phyloP scores from a whole-genome alignment of 176 grass and related monocot species.

The Carex scoparia region DNA sequence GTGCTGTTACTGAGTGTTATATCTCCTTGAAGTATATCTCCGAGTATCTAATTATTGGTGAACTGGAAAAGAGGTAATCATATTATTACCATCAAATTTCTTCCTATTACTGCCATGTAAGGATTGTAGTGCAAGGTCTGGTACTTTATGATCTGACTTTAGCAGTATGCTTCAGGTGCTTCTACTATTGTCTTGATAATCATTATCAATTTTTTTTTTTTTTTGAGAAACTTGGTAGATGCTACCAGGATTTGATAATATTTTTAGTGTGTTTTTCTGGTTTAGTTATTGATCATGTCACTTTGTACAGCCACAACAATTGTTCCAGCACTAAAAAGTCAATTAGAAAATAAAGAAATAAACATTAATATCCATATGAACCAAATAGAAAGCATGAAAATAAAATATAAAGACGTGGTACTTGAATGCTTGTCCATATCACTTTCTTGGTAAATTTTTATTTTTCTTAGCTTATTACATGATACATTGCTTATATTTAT shows the following conservation, averaged over 20 bases:
- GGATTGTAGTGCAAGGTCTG: neutral
- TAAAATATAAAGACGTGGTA: neutral
- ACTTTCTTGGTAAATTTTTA: neutral
- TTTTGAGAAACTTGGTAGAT: no score
- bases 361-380: neutral
- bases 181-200: slow-evolving; percentile 5
- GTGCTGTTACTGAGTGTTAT: slow-evolving; percentile 69
- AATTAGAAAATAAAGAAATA: neutral
- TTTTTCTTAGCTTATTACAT: slow-evolving; percentile 34
- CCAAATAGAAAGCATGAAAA: neutral
- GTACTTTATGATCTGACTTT: neutral
- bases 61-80: slow-evolving; percentile 64
- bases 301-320: neutral
- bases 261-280: neutral
- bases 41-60: slow-evolving; percentile 55
- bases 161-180: neutral
- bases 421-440: neutral
- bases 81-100: slow-evolving; percentile 9
- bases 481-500: slow-evolving; percentile 36
- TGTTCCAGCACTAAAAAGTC: neutral
- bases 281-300: neutral
- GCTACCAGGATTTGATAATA: neutral
- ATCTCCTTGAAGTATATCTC: slow-evolving; percentile 60
- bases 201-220: neutral
- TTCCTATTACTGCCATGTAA: neutral